Percentiles rank a stretch among this genome's conserved stretches.
Evolutionary conservation across 371 early-diverging fungal genomes (phyloP).

Genomic region (Homolaphlyctis polyrhiza): DNA sequence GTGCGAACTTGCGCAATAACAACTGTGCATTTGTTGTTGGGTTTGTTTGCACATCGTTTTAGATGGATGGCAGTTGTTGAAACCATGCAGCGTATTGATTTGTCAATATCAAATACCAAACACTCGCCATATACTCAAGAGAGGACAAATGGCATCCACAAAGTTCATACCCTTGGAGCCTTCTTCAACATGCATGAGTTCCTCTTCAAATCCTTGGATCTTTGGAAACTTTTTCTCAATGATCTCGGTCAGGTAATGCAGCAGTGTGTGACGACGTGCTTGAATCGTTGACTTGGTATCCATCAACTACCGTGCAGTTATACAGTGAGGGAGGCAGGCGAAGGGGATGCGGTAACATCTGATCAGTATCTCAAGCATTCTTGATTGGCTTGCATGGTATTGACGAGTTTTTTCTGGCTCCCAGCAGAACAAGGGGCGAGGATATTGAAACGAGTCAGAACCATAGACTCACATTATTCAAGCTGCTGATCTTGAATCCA

Average conservation of each 20-base stretch:
- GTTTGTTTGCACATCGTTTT: background rate
- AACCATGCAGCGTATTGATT: too few relatives aligned
- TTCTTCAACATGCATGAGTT: constrained; percentile 37
- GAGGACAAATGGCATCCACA: too few relatives aligned
- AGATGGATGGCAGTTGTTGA: background rate
- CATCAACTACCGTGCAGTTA: constrained; percentile 20
- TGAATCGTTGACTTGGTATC: constrained; percentile 38
- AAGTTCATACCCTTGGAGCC: constrained; percentile 37
- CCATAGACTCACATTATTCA: constrained; percentile 32
- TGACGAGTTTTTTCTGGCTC: too few relatives aligned
- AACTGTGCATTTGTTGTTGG: constrained; percentile 21
- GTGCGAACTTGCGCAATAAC: constrained; percentile 35
- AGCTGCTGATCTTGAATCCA: constrained; percentile 44
- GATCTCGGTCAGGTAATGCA: constrained; percentile 43
- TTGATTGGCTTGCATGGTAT: background rate
- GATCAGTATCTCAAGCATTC: too few relatives aligned
- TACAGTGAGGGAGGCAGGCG: background rate
- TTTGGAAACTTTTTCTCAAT: constrained; percentile 39
- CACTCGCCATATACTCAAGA: too few relatives aligned
- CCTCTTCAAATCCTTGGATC: constrained; percentile 27
- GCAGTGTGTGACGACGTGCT: constrained; percentile 43
- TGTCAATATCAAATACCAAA: too few relatives aligned
- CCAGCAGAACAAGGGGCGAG: too few relatives aligned
- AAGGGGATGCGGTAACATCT: background rate
- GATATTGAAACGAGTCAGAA: too few relatives aligned